Evolutionary conservation across 208 protist genomes (phyloP), one percentile per base, ranked within the genome.

Genomic region (Trypanosoma boissoni): DNA sequence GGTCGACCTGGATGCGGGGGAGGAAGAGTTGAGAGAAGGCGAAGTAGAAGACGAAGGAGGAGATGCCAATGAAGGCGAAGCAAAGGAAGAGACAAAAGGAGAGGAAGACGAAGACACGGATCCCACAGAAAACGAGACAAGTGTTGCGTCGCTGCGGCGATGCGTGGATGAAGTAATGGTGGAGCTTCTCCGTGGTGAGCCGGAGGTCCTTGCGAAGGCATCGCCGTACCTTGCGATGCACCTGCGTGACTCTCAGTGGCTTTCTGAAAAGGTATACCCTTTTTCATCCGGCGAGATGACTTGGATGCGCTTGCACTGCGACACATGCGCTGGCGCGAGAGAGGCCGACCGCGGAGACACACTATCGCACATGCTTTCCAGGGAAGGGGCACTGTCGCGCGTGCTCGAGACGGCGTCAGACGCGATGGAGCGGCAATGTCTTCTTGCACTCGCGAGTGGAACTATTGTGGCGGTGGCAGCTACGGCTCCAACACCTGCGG

Each of bases 261-360:
- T 39, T 39, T 12, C 34, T 12, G 34, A 14, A 39, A 26, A 18
- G 21, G 5, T 9, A n/a, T 18, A 10, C 23, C 29, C 46, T 28
- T 69, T 69, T 23, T 55, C 52, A 7, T 0, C 27, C 16, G 54
- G 23, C 1, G 63, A 69, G 21, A 14, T 69, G 0, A 18, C 56
- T 7, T 69, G 63, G 63, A 62, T 62, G 36, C 31, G 36, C 20
- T 2, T 54, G 16, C 54, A 62, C 37, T 57, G 32, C 37, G 53
- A 58, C 8, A 12, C 34, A 12, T 39, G 34, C 34, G 34, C 12
- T 39, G 8, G 12, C 34, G 34, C 34, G 34, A 12, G 8, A 12
- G 34, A 39, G 12, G 6, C 34, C 34, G 6, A 6, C 34, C 8
- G 8, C 12, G 8, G 8, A 39, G 12, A 39, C 12, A 12, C 12